Evolutionary conservation across 495 filamentous ascomycete genomes (phyloP).

Genomic region (Hypoxylon perforatum): DNA sequence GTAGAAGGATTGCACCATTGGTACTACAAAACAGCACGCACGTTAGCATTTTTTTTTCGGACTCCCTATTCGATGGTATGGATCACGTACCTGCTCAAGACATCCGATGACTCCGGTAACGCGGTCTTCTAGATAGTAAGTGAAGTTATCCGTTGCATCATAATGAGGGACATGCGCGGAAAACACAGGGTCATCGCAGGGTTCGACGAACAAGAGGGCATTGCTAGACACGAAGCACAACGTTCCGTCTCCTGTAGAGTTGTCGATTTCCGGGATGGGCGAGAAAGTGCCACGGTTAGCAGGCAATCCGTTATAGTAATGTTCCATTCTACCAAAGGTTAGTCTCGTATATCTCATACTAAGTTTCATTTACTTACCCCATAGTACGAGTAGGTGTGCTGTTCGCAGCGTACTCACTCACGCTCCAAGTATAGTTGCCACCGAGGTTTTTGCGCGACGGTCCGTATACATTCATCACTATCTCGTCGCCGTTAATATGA

Average conservation of each 20-base stretch:
- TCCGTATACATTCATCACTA: not conserved
- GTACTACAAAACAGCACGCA: not conserved
- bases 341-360: not conserved
- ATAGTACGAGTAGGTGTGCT: not conserved
- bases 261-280: constrained; percentile 8
- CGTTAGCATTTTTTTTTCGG: not conserved
- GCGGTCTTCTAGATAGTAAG: constrained; percentile 3
- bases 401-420: not conserved
- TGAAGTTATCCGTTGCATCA: not conserved
- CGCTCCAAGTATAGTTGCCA: not conserved
- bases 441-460: not conserved
- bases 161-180: not conserved
- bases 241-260: constrained; percentile 2
- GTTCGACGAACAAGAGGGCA: not conserved
- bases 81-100: constrained; percentile 11
- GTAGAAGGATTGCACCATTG: not conserved
- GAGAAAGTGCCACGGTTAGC: not conserved
- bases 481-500: not conserved
- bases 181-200: constrained; percentile 12
- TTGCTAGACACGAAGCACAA: constrained; percentile 11
- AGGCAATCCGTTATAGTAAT: not conserved
- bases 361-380: not conserved
- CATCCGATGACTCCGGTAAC: constrained; percentile 11
- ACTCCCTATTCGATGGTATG: not conserved
- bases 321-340: not conserved